Conservation (phyloP, 306 rosid genomes). For the Elaeagnus macrophylla region DNA sequence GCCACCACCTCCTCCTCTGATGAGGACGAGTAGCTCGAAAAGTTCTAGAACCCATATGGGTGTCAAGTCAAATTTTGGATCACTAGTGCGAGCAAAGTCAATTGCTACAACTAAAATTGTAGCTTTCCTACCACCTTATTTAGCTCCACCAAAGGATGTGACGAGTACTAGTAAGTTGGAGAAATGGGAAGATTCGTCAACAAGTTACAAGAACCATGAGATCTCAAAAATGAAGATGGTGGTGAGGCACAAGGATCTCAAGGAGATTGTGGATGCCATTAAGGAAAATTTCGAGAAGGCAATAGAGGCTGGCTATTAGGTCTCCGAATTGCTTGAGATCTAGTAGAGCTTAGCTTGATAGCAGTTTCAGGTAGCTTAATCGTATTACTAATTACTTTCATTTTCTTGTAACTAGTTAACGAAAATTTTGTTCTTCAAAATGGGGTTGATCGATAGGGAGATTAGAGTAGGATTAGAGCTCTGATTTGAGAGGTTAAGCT, state of each 20-base stretch:
- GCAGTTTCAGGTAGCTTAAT: conserved; percentile 75
- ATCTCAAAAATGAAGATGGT: too few relatives aligned
- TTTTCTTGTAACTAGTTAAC: not conserved
- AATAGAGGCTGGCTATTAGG: conserved; percentile 66
- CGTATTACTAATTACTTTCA: too few relatives aligned
- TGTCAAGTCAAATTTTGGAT: conserved; percentile 60
- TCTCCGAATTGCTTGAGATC: conserved; percentile 79
- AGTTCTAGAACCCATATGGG: conserved; percentile 65
- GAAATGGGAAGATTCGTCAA: conserved; percentile 33
- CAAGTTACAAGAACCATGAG: too few relatives aligned
- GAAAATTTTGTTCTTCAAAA: not conserved
- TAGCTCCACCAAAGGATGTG: conserved; percentile 14
- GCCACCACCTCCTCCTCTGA: conserved; percentile 62
- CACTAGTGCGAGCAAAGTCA: conserved; percentile 33
- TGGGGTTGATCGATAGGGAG: too few relatives aligned
- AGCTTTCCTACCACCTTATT: conserved; percentile 10
- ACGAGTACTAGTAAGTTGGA: conserved; percentile 22
- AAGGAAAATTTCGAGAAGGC: conserved; percentile 74
- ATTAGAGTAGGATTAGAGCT: too few relatives aligned
- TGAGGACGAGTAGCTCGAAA: conserved; percentile 42
- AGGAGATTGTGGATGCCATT: conserved; percentile 81
- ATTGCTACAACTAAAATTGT: conserved; percentile 15
- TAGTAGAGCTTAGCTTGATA: conserved; percentile 74
- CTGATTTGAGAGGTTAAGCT: too few relatives aligned
- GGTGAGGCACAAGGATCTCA: too few relatives aligned